Percentiles rank a stretch among this genome's conserved stretches.
Evolutionary conservation across 2,329 filamentous ascomycete genomes (phyloP).

Genomic region (Botrytis aclada): DNA sequence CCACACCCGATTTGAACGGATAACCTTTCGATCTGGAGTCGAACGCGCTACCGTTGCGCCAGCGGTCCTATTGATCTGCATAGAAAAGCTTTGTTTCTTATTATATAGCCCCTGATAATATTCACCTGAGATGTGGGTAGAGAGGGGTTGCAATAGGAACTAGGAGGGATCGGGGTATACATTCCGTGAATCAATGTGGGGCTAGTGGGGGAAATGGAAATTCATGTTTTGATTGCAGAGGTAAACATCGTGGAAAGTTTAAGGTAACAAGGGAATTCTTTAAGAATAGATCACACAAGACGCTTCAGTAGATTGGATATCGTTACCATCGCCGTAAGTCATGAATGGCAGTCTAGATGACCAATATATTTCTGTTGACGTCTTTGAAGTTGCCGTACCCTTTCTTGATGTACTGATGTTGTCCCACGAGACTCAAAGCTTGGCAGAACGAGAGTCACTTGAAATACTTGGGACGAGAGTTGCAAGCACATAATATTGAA

Average conservation of each 20-base stretch:
- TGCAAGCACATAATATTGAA: not conserved
- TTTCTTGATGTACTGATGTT: not conserved
- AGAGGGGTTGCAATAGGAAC: not conserved
- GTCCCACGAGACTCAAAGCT: not conserved
- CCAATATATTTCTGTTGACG: not conserved
- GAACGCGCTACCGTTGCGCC: slow-evolving; percentile 33
- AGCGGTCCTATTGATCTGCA: slow-evolving; percentile 16
- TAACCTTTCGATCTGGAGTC: slow-evolving; percentile 38
- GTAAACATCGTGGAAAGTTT: not conserved
- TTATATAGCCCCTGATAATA: fast-evolving
- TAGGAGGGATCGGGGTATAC: not conserved
- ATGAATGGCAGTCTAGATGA: not conserved
- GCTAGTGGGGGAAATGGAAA: not conserved
- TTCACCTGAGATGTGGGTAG: not conserved
- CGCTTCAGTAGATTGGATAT: not conserved
- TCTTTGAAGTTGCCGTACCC: not conserved
- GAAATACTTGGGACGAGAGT: not conserved
- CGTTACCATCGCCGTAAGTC: not conserved
- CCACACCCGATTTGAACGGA: slow-evolving; percentile 37
- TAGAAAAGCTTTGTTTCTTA: fast-evolving
- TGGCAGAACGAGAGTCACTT: not conserved
- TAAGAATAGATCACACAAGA: not conserved
- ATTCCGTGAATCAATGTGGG: slow-evolving; percentile 3
- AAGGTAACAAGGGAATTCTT: too few species aligned
- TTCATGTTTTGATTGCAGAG: not conserved